Evolutionary conservation across 2,329 filamentous ascomycete species (phyloP).

Genomic region (Trichocomaceae sp.): DNA sequence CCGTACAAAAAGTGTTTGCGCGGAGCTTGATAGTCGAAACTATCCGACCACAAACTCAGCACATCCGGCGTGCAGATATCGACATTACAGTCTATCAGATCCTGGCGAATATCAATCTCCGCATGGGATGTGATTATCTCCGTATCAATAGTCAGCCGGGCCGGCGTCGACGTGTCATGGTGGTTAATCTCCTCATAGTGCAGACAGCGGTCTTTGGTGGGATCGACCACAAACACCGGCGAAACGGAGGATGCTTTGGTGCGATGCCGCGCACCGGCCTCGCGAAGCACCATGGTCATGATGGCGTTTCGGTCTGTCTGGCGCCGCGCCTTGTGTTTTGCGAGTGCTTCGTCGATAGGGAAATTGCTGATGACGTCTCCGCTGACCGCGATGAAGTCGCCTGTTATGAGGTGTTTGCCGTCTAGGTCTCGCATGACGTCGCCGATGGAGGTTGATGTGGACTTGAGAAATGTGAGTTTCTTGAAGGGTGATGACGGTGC

Average conservation of each 20-base stretch:
- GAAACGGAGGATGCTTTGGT: constrained; percentile 69
- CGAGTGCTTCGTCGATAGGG: constrained; percentile 69
- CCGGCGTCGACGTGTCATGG: constrained; percentile 48
- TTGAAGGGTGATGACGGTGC: constrained; percentile 71
- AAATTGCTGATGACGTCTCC: constrained; percentile 90
- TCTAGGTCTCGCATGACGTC: constrained; percentile 94
- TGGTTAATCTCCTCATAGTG: constrained; percentile 90
- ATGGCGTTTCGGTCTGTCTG: constrained; percentile 86
- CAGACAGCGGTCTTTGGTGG: constrained; percentile 69
- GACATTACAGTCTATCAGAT: constrained; percentile 88
- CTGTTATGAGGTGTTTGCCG: constrained; percentile 71
- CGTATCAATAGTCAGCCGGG: constrained; percentile 63
- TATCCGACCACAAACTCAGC: constrained; percentile 90
- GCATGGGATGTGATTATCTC: constrained; percentile 66
- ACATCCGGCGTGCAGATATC: constrained; percentile 98
- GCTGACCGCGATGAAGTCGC: constrained; percentile 88
- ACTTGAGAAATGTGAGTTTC: constrained; percentile 75
- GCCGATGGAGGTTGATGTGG: constrained; percentile 78
- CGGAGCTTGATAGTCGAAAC: constrained; percentile 91
- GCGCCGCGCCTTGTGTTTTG: constrained; percentile 71
- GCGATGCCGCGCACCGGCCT: constrained; percentile 66
- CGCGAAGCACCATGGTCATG: constrained; percentile 90
- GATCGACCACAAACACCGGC: constrained; percentile 81
- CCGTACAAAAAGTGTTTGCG: constrained; percentile 84
- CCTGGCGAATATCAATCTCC: constrained; percentile 75